Base-by-base conservation (phyloP, 2,329 filamentous ascomycete species). In the Calonectria montana region DNA sequence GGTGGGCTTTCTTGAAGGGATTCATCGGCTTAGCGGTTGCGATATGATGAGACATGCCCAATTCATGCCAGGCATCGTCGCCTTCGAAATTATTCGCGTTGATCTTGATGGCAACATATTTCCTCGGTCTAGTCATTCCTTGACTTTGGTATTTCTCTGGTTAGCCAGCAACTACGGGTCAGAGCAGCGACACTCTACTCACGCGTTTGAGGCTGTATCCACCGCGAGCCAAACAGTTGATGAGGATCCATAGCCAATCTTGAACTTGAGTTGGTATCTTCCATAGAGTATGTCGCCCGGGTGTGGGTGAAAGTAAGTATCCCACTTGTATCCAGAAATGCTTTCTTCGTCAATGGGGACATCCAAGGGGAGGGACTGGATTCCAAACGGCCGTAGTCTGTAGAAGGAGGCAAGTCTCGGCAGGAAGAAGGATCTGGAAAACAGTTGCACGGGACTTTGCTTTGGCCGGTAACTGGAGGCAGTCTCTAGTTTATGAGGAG, bases 171-270 rank as follows among this genome's bases (percentile, higher is more conserved):
- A 35, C 62, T 57, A 27, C 23, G 16, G 13, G 29, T 29, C 21
- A 23, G 43, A 39, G 23, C 12, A 13, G 3, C 41, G 21, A 39
- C 10, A 37, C 45, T 53, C 7, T 47, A 71, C 69, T 71, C 69
- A 71, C 69, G 21, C 29, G 23, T 67, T 64, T 25, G 64, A 64
- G 15, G 69, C 41, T 41, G 66, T 41, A 48, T 74, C 72, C 65
- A 67, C 59, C 18, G 82, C 81, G 31, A 85, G 76, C 83, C 83
- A 85, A 29, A 84, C 83, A 5, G 82, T 85, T 10, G 82, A 85
- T 29, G 76, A 79, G 13, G 80, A 78, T 25, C 83, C 83, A 74
- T 78, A 84, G 27, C 83, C 83, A 64, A 85, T 70, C 73, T 85
- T 84, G 15, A 77, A 75, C 6, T 80, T 67, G 4, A 84, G 73